These are phyloP conservation scores for Kurtzmaniella natalensis DNA, from an alignment of 1,139 yeast species.

Conservation along the genomic window DNA sequence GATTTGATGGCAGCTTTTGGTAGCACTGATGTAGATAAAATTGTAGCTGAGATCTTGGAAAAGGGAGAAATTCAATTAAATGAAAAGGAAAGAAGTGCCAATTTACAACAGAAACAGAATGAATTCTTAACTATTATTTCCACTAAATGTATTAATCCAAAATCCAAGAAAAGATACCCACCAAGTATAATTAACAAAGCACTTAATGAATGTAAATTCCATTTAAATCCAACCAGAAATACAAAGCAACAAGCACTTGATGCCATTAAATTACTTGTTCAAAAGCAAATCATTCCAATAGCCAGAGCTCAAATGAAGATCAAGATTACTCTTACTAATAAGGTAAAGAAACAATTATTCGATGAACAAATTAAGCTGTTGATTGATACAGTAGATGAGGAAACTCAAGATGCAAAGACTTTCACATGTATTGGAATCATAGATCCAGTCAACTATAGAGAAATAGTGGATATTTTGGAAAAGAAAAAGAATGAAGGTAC, in stretches of 20 bases:
- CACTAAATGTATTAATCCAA: constrained; percentile 89
- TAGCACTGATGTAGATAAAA: constrained; percentile 66
- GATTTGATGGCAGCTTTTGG: constrained; percentile 75
- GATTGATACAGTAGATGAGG: constrained; percentile 52
- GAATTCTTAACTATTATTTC: constrained; percentile 82
- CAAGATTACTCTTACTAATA: constrained; percentile 48
- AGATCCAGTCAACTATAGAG: constrained; percentile 85
- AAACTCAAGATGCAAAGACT: constrained; percentile 37
- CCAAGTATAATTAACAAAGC: constrained; percentile 93
- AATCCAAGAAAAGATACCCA: constrained; percentile 85
- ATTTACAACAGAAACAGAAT: constrained; percentile 69
- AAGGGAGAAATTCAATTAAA: constrained; percentile 94
- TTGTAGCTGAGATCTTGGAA: constrained; percentile 73
- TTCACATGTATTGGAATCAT: constrained; percentile 71
- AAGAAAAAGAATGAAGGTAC: constrained; percentile 55
- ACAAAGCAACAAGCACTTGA: constrained; percentile 90
- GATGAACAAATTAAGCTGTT: constrained; percentile 48
- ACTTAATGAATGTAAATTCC: constrained; percentile 73
- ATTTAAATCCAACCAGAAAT: constrained; percentile 70
- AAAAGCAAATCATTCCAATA: constrained; percentile 82
- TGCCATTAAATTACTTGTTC: constrained; percentile 75
- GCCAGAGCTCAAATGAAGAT: constrained; percentile 94
- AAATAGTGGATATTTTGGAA: constrained; percentile 57
- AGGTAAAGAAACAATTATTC: constrained; percentile 44
- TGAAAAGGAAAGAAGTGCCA: constrained; percentile 85